Conservation (phyloP, 495 filamentous ascomycete species). For the Aspergillus leporis region DNA sequence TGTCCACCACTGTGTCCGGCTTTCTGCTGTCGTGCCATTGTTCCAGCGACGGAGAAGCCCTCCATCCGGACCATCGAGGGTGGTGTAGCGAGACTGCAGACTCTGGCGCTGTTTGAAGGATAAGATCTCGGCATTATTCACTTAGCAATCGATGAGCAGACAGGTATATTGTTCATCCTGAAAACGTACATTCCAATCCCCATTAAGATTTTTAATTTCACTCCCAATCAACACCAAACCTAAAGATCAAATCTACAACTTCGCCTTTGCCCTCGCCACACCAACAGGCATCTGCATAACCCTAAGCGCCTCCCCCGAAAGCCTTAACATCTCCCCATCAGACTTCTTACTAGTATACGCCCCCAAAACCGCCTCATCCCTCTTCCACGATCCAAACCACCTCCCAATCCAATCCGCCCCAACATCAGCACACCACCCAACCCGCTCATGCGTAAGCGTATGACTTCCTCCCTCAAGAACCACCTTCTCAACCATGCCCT, state of each 20-base stretch:
- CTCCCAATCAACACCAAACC: no score
- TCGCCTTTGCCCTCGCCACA: background rate
- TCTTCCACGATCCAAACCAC: slow-evolving; percentile 20
- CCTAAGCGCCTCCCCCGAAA: slow-evolving; percentile 15
- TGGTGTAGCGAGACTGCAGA: slow-evolving; percentile 32
- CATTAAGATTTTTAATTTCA: no score
- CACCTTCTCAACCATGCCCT: slow-evolving; percentile 58
- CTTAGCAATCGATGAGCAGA: no score
- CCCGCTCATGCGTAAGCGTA: slow-evolving; percentile 68
- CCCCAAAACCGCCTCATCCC: slow-evolving; percentile 18
- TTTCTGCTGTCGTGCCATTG: slow-evolving; percentile 17
- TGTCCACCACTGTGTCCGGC: slow-evolving; percentile 18
- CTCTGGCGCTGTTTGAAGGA: slow-evolving; percentile 34
- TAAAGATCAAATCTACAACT: background rate
- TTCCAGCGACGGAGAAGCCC: slow-evolving; percentile 20
- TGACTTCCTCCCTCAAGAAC: slow-evolving; percentile 62
- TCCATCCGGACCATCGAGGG: slow-evolving; percentile 32
- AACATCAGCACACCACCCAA: slow-evolving; percentile 43
- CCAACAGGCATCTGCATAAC: slow-evolving; percentile 3
- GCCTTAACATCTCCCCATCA: slow-evolving; percentile 19
- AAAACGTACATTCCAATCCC: no score
- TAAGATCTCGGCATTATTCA: slow-evolving; percentile 29
- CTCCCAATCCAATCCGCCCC: slow-evolving; percentile 19
- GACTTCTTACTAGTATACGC: slow-evolving; percentile 21
- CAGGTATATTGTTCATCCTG: background rate